Conservation (phyloP, 2,329 filamentous ascomycete species). For the Microcyclosporella mali region DNA sequence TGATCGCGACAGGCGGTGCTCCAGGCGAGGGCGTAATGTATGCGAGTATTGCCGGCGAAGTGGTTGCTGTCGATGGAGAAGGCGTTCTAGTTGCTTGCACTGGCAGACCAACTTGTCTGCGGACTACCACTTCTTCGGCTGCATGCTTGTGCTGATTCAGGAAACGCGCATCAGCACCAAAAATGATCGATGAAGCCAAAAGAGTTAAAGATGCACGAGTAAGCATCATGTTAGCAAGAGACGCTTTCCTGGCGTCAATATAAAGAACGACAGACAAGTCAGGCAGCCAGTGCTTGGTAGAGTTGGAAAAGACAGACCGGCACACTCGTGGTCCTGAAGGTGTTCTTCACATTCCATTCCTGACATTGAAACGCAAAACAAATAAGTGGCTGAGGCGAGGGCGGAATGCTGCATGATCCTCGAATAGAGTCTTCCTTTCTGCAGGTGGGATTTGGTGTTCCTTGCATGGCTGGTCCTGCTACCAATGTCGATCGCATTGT, state of each 20-base stretch:
- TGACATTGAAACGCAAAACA: conserved; percentile 24
- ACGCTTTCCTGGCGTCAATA: conserved; percentile 2
- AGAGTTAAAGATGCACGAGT: conserved; percentile 15
- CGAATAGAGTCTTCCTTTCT: conserved; percentile 4
- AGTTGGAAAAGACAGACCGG: not conserved
- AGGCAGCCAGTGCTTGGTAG: conserved; percentile 16
- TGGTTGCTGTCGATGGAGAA: conserved; percentile 11
- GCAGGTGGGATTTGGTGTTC: not conserved
- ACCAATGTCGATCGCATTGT: not conserved
- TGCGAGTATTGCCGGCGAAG: conserved; percentile 27
- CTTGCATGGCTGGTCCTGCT: conserved; percentile 15
- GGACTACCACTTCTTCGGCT: conserved; percentile 22
- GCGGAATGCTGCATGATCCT: conserved; percentile 23
- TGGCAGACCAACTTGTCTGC: conserved; percentile 20
- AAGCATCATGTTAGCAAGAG: conserved; percentile 16
- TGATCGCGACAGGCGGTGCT: conserved; percentile 37
- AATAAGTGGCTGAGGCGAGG: conserved; percentile 23
- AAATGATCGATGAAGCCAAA: conserved; percentile 10
- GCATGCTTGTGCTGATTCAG: conserved; percentile 26
- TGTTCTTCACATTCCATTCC: conserved; percentile 21
- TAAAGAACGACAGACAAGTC: conserved; percentile 12
- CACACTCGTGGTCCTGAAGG: conserved; percentile 2
- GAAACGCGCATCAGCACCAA: conserved; percentile 18
- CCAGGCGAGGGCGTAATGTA: conserved; percentile 39
- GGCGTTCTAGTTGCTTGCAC: conserved; percentile 14